Conservation (phyloP, 2,329 filamentous ascomycete species). For the Zopfia rhizophila region DNA sequence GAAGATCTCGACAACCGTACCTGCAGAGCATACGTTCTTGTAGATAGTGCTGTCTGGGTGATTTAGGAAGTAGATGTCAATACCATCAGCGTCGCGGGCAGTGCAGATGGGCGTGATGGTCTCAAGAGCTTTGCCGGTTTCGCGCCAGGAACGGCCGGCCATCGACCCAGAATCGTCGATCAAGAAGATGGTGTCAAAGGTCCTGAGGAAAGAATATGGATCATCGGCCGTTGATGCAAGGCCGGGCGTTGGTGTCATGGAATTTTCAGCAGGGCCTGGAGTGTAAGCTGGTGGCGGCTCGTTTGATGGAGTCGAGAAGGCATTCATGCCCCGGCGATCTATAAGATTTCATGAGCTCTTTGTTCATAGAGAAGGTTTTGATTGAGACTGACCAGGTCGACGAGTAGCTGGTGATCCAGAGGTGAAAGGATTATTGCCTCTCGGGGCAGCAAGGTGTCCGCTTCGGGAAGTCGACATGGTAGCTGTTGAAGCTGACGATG, state of each 20-base stretch:
- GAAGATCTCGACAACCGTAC: constrained; percentile 76
- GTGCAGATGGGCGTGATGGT: constrained; percentile 86
- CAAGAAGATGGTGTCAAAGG: constrained; percentile 88
- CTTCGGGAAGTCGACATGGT: constrained; percentile 21
- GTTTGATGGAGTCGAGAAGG: constrained; percentile 34
- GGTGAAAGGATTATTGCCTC: constrained; percentile 29
- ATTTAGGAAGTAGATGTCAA: constrained; percentile 94
- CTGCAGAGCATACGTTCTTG: constrained; percentile 69
- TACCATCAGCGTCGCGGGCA: constrained; percentile 79
- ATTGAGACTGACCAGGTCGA: constrained; percentile 47
- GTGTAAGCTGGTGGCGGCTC: constrained; percentile 58
- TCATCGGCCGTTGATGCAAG: constrained; percentile 63
- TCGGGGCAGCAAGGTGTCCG: constrained; percentile 28
- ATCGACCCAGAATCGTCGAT: constrained; percentile 95
- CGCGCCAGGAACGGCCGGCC: constrained; percentile 78
- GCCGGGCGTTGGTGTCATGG: constrained; percentile 2
- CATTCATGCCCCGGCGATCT: constrained; percentile 42
- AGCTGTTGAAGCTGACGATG: constrained; percentile 25
- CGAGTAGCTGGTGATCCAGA: constrained; percentile 46
- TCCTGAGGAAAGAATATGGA: constrained; percentile 77
- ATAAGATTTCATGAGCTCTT: constrained; percentile 1
- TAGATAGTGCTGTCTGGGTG: constrained; percentile 69
- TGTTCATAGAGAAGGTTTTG: constrained; percentile 1
- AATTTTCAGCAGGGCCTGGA: constrained; percentile 31
- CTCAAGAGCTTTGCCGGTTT: constrained; percentile 75